These are phyloP conservation scores for Leptographium wingfieldii DNA, from an alignment of 2,329 filamentous ascomycete genomes.

Conservation along the genomic window DNA sequence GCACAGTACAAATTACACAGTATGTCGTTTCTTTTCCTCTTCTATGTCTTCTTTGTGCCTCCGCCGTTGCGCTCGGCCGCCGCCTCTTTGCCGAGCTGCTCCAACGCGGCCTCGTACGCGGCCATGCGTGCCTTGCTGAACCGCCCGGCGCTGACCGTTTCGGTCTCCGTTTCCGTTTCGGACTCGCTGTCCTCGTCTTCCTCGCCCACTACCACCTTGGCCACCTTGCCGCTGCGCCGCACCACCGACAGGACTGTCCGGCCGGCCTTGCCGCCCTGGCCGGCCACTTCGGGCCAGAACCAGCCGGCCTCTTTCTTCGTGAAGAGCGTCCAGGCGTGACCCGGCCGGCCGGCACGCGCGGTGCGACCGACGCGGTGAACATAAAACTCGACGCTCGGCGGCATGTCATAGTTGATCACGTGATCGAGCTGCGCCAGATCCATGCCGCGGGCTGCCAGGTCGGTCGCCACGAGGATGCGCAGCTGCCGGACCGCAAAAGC, in stretches of 20 bases:
- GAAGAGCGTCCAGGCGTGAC: slow-evolving; percentile 77
- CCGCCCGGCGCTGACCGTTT: slow-evolving; percentile 12
- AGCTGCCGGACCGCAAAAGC: slow-evolving; percentile 49
- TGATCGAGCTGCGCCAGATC: slow-evolving; percentile 69
- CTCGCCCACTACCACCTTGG: slow-evolving; percentile 28
- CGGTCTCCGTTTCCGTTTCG: slow-evolving; percentile 18
- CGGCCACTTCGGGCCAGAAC: slow-evolving; percentile 80
- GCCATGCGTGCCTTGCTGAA: slow-evolving; percentile 35
- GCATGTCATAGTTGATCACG: slow-evolving; percentile 90
- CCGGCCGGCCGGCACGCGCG: slow-evolving; percentile 63
- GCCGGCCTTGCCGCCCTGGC: slow-evolving; percentile 29
- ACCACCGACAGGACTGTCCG: slow-evolving; percentile 19
- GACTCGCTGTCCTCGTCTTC: slow-evolving; percentile 20
- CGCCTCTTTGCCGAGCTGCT: slow-evolving; percentile 50
- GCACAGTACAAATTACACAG: too few relatives aligned
- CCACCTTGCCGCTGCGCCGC: slow-evolving; percentile 30
- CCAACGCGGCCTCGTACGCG: slow-evolving; percentile 44
- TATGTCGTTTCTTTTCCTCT: too few relatives aligned
- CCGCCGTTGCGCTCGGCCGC: slow-evolving; percentile 12
- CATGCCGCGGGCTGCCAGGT: slow-evolving; percentile 84
- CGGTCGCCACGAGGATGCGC: slow-evolving; percentile 75
- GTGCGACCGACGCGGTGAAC: slow-evolving; percentile 88
- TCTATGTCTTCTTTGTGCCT: background rate
- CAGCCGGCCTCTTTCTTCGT: slow-evolving; percentile 73
- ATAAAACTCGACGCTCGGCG: slow-evolving; percentile 67